Evolutionary conservation across 768 basidiomycete species (phyloP), one percentile per base, ranked within the genome.

Genomic region (Calocybe cyanea): DNA sequence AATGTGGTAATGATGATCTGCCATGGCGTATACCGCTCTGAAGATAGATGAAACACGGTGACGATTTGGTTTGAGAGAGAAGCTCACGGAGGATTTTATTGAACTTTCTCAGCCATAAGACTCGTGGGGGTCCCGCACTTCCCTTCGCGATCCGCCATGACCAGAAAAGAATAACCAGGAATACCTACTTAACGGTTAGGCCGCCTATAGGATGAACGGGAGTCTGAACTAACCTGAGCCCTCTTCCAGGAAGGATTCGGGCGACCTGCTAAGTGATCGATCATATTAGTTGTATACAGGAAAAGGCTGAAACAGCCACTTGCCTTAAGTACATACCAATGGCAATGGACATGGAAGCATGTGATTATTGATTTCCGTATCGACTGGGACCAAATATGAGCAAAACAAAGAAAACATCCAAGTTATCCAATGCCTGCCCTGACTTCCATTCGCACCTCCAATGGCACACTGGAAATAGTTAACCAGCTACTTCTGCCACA

Each of bases 131-230:
- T 1, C 69, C 66, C 0, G 78, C 70, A 49, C 76, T 77, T 1
- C 89, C 87, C 7, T 76, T 70, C 14, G 77, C 58, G 45, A 98
- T 82, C 18, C 87, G 71, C 81, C 85, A 92, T 44, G 87, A 56
- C 93, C 94, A 97, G 68, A 97, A 96, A 63, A 90, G 57, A 51
- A 96, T 78, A 55, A 96, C 89, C 38, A 96, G 74, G 58, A 94
- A 83, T 42, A 96, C 91, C 85, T 98, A 51, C 35, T 15, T 4
- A 1, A 11, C 3, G 2, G 35, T 42, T 17, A 24, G 20, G 14
- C 31, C 25, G 32, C 15, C n/a, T 23, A 11, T 8, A 13, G 28
- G 17, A 14, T 23, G 8, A 28, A 21, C 15, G 7, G 20, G 17
- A 15, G 7, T 17, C 10, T 19, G 9, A 19, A 57, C 70, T 17